Conservation (phyloP, 1,139 yeast species). For the Zygoascus hellenicus region DNA sequence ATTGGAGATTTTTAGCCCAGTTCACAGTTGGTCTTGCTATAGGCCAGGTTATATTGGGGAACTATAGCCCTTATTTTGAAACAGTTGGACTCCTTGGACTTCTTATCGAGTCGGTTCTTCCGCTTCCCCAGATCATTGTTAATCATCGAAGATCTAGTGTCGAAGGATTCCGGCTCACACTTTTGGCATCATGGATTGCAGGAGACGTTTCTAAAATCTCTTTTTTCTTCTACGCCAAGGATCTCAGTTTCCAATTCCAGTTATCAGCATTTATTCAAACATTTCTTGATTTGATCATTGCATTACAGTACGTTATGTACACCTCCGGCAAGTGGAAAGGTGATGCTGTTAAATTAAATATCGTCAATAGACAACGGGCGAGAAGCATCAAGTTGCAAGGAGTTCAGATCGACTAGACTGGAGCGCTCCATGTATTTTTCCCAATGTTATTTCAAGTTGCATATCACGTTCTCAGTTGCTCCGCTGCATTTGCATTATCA, state of each 20-base stretch:
- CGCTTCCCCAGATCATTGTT: conserved; percentile 79
- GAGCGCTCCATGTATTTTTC: not conserved
- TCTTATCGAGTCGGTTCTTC: conserved; percentile 73
- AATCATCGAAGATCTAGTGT: conserved; percentile 63
- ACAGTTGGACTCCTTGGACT: conserved; percentile 67
- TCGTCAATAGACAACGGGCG: conserved; percentile 24
- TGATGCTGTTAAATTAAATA: conserved; percentile 13
- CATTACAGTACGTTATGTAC: conserved; percentile 51
- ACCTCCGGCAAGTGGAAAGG: conserved; percentile 24
- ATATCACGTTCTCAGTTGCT: not conserved
- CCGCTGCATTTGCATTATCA: not conserved
- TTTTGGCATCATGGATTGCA: conserved; percentile 78
- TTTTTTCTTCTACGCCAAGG: conserved; percentile 59
- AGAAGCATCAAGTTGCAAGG: conserved; percentile 21
- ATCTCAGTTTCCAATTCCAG: conserved; percentile 60
- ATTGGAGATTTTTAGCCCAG: conserved; percentile 60
- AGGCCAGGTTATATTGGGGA: conserved; percentile 43
- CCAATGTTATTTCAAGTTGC: not conserved
- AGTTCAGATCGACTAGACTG: not conserved
- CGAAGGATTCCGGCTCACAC: conserved; percentile 70
- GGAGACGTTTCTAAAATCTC: conserved; percentile 78
- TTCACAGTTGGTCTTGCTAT: conserved; percentile 41
- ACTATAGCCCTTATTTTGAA: conserved; percentile 44
- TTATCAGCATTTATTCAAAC: conserved; percentile 80
- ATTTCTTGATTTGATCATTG: conserved; percentile 66